phyloP scores from a whole-genome alignment of 768 basidiomycete species.

The Lyophyllum semitale region DNA sequence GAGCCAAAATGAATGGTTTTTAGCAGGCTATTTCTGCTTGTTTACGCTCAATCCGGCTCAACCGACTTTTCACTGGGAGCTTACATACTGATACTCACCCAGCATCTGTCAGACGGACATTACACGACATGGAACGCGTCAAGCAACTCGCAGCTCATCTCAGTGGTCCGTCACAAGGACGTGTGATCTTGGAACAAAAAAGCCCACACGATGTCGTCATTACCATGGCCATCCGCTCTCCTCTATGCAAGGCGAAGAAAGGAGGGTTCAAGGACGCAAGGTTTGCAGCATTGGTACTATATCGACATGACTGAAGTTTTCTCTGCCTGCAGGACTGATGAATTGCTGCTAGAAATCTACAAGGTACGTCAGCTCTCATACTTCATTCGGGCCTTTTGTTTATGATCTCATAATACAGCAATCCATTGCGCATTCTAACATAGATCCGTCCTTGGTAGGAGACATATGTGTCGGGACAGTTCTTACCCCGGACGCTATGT shows the following conservation, averaged over 20 bases:
- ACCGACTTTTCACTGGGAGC: too few species aligned
- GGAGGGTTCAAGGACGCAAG: conserved; percentile 74
- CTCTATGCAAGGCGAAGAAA: conserved; percentile 75
- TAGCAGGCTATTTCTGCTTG: too few species aligned
- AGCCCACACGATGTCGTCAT: conserved; percentile 79
- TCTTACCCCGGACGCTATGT: conserved; percentile 61
- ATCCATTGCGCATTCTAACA: conserved; percentile 53
- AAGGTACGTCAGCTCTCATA: conserved; percentile 42
- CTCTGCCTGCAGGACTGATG: conserved; percentile 58
- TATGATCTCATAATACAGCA: conserved; percentile 39
- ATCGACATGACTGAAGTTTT: conserved; percentile 8
- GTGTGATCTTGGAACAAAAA: conserved; percentile 56
- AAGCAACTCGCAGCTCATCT: conserved; percentile 68
- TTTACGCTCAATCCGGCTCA: too few species aligned
- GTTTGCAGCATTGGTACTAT: conserved; percentile 31
- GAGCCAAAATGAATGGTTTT: too few species aligned
- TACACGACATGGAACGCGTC: conserved; percentile 56
- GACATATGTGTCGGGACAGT: conserved; percentile 85
- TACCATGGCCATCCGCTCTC: conserved; percentile 78
- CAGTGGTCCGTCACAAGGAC: conserved; percentile 40
- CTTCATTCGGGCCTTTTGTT: background rate
- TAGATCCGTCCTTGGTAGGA: conserved; percentile 67
- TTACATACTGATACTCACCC: background rate
- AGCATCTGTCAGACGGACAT: background rate
- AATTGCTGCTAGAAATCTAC: conserved; percentile 81